Percentiles rank a stretch among this genome's conserved stretches.
Evolutionary conservation across 225 moss, liverwort and hornwort species (phyloP).

Genomic region (Straminergon stramineum): DNA sequence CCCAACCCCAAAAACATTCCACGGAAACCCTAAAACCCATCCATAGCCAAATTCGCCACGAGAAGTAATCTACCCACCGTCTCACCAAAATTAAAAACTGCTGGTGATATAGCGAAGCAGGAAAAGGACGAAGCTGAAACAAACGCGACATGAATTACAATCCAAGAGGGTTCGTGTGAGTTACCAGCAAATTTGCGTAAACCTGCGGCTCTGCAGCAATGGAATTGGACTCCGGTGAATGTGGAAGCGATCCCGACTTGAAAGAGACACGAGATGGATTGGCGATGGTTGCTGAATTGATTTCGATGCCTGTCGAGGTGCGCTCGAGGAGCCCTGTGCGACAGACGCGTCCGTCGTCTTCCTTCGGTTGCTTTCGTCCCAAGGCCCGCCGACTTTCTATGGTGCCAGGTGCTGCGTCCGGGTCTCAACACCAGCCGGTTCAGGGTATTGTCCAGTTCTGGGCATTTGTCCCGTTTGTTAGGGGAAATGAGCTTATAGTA

Average conservation of each 20-base stretch:
- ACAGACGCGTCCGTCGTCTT: neutral
- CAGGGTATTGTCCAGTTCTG: neutral
- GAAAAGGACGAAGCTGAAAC: neutral
- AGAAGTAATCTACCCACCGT: neutral
- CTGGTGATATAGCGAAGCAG: neutral
- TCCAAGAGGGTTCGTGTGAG: neutral
- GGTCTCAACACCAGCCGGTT: neutral
- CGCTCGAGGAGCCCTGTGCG: neutral
- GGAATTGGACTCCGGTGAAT: neutral
- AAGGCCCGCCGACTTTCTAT: neutral
- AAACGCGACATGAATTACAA: neutral
- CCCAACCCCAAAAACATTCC: no score
- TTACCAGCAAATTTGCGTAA: neutral
- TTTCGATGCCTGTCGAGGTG: neutral
- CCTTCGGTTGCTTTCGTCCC: neutral
- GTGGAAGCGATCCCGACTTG: neutral
- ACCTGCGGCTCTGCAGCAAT: neutral
- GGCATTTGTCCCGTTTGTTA: neutral
- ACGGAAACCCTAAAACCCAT: conserved; percentile 8
- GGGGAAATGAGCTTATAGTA: neutral
- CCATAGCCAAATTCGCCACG: neutral
- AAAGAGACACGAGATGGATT: neutral
- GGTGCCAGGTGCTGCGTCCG: neutral
- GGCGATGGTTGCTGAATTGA: neutral
- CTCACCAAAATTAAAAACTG: no score